Evolutionary conservation across 495 filamentous ascomycete species (phyloP).

Genomic region (Cetradonia linearis): DNA sequence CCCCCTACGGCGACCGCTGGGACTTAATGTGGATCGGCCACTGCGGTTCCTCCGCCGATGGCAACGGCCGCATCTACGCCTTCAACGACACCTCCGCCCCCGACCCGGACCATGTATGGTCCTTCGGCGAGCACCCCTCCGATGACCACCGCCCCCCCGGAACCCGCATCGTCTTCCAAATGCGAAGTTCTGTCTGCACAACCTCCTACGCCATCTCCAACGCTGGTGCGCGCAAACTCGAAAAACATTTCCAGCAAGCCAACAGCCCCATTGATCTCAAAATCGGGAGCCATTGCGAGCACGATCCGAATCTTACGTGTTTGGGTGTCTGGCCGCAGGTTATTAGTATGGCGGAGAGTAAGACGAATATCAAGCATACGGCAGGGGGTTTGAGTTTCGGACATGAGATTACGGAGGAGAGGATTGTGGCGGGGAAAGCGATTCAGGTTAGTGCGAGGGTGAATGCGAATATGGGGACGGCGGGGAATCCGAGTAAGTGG

Average conservation of each 20-base stretch:
- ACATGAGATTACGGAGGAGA: constrained; percentile 19
- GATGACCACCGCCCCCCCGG: constrained; percentile 15
- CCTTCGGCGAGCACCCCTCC: constrained; percentile 14
- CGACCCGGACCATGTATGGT: constrained; percentile 19
- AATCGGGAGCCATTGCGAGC: constrained; percentile 16
- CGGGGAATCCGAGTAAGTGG: constrained; percentile 14
- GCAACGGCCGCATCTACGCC: constrained; percentile 19
- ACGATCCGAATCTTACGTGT: constrained; percentile 15
- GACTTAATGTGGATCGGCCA: constrained; percentile 35
- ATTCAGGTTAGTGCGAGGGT: constrained; percentile 19
- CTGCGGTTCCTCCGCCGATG: constrained; percentile 27
- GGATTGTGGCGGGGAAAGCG: constrained; percentile 16
- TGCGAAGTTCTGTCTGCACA: constrained; percentile 17
- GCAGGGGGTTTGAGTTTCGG: constrained; percentile 19
- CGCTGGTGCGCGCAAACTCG: constrained; percentile 18
- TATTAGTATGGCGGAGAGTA: constrained; percentile 20
- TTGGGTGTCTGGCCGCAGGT: constrained; percentile 21
- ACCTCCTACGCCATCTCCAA: constrained; percentile 21
- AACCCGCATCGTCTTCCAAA: constrained; percentile 20
- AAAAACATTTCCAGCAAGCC: constrained; percentile 16
- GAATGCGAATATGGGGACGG: constrained; percentile 16
- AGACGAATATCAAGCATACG: constrained; percentile 22
- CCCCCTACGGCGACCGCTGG: constrained; percentile 35
- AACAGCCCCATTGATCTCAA: constrained; percentile 21
- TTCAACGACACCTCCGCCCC: constrained; percentile 18